A percentile compares a stretch with the other conserved stretches of the same genome.
Conservation (phyloP, 306 rosid genomes). For the Cicer arietinum region DNA sequence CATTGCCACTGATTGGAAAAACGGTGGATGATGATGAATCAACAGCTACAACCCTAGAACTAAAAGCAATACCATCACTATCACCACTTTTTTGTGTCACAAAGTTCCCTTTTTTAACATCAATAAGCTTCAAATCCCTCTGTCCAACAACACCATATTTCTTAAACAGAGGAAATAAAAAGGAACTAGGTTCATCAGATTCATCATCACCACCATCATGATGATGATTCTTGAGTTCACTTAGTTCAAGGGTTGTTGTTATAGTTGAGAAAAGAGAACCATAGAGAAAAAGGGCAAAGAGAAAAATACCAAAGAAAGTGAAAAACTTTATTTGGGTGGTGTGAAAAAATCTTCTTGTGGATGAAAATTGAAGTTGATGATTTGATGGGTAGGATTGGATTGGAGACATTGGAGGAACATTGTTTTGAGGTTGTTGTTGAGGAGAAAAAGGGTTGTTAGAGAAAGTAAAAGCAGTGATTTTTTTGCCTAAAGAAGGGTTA, state of each 20-base stretch:
- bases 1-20: conserved; percentile 73
- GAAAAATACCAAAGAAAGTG: conserved; percentile 54
- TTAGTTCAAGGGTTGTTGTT: conserved; percentile 48
- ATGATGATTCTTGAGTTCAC: conserved; percentile 48
- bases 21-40: conserved; percentile 64
- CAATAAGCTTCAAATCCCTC: conserved; percentile 54
- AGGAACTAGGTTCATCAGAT: conserved; percentile 44
- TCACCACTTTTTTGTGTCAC: conserved; percentile 24
- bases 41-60: conserved; percentile 42
- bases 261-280: conserved; percentile 53
- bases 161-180: conserved; percentile 62
- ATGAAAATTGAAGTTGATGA: conserved; percentile 44
- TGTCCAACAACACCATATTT: conserved; percentile 53
- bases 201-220: conserved; percentile 56
- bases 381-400: conserved; percentile 44
- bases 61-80: conserved; percentile 36
- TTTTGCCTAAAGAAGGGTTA: conserved; percentile 81
- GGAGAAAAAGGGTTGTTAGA: conserved; percentile 46
- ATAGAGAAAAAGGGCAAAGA: conserved; percentile 61
- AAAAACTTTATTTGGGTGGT: conserved; percentile 52
- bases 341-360: conserved; percentile 40
- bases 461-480: conserved; percentile 75
- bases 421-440: conserved; percentile 30
- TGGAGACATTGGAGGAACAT: conserved; percentile 43
- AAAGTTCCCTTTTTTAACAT: conserved; percentile 44